Evolutionary conservation across 2,329 filamentous ascomycete genomes (phyloP).

Genomic region (Berkeleyomyces basicola): DNA sequence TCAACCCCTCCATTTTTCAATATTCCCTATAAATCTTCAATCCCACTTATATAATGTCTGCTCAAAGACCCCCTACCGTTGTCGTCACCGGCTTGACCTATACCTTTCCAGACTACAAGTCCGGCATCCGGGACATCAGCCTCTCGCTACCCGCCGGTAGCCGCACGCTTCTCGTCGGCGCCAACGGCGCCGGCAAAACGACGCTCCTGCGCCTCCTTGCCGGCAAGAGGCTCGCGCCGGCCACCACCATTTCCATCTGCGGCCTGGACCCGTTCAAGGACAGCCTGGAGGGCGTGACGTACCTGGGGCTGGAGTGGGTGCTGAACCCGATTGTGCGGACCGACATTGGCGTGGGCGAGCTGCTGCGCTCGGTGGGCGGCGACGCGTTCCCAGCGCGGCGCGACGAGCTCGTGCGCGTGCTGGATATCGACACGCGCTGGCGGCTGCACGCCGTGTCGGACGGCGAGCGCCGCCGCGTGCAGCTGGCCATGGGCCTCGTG

Average conservation of each 20-base stretch:
- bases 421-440: conserved; percentile 86
- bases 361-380: conserved; percentile 74
- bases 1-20: not conserved
- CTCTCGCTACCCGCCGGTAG: conserved; percentile 67
- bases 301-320: conserved; percentile 95
- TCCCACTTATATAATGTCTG: conserved; percentile 16
- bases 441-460: conserved; percentile 93
- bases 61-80: conserved; percentile 40
- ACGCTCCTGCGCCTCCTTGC: conserved; percentile 87
- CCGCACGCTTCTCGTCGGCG: conserved; percentile 81
- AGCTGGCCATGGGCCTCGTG: conserved; percentile 88
- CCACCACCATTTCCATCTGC: conserved; percentile 55
- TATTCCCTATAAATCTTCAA: not conserved
- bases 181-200: conserved; percentile 94
- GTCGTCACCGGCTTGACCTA: conserved; percentile 65
- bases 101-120: conserved; percentile 69
- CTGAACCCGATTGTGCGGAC: conserved; percentile 90
- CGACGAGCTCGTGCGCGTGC: conserved; percentile 71
- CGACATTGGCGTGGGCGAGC: conserved; percentile 79
- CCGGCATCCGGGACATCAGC: conserved; percentile 57
- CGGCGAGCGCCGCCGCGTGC: conserved; percentile 78
- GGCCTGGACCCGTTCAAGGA: conserved; percentile 86
- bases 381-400: conserved; percentile 64
- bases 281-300: conserved; percentile 82
- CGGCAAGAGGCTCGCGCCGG: conserved; percentile 81